A percentile compares a stretch with the other conserved stretches of the same genome.
Conservation (phyloP, 129 eudicot genomes). For the Pseudognaphalium luteoalbum region DNA sequence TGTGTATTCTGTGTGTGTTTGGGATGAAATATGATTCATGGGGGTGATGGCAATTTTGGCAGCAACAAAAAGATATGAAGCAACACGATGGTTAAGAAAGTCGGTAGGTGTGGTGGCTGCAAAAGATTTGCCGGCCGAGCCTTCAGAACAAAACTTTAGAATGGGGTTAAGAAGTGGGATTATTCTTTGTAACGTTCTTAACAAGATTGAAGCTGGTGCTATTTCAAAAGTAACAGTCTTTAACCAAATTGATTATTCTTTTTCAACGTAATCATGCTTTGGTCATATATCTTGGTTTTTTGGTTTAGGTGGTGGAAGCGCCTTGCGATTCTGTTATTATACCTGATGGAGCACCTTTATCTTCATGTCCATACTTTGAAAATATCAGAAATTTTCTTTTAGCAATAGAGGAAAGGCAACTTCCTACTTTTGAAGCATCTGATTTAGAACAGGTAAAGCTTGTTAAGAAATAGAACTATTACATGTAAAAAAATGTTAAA, state of each 20-base stretch:
- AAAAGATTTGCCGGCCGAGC: constrained; percentile 91
- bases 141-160: constrained; percentile 87
- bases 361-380: constrained; percentile 72
- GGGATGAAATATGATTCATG: not conserved
- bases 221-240: constrained; percentile 62
- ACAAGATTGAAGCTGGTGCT: constrained; percentile 69
- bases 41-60: constrained; percentile 26
- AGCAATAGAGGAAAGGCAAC: constrained; percentile 57
- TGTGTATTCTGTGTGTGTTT: not conserved
- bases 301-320: constrained; percentile 58
- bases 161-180: constrained; percentile 83
- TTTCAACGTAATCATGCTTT: not conserved
- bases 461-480: constrained; percentile 11
- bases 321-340: constrained; percentile 55
- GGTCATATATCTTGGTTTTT: not conserved
- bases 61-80: constrained; percentile 84
- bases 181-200: constrained; percentile 74
- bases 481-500: not conserved
- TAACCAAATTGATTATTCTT: not conserved
- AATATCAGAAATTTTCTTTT: constrained; percentile 75
- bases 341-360: constrained; percentile 89
- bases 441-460: constrained; percentile 73
- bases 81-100: constrained; percentile 80
- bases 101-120: constrained; percentile 72
- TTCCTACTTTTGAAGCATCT: constrained; percentile 85